phyloP scores from a whole-genome alignment of 805 yeast species.

The Yamadazyma insecticola region DNA sequence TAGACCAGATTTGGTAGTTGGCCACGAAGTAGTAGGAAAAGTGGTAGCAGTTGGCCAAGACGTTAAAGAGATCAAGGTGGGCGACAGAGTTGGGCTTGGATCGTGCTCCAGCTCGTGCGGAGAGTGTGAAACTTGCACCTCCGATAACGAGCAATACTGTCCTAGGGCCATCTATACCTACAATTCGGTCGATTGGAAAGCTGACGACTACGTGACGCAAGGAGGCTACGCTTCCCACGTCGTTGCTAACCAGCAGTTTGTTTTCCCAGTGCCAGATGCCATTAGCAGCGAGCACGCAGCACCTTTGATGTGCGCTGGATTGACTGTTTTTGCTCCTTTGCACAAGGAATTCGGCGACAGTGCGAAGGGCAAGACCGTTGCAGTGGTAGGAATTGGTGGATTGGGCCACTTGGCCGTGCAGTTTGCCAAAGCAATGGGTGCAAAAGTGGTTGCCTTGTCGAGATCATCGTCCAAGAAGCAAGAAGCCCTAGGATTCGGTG shows the following conservation, averaged over 20 bases:
- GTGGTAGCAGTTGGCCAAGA: slow-evolving; percentile 58
- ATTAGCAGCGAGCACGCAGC: slow-evolving; percentile 41
- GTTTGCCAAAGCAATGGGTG: slow-evolving; percentile 59
- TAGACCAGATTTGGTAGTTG: slow-evolving; percentile 39
- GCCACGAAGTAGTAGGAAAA: slow-evolving; percentile 65
- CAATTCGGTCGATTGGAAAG: slow-evolving; percentile 31
- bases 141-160: slow-evolving; percentile 48
- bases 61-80: slow-evolving; percentile 50
- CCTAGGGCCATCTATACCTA: slow-evolving; percentile 46
- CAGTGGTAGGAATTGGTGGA: slow-evolving; percentile 64
- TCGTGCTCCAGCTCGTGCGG: slow-evolving; percentile 62
- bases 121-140: slow-evolving; percentile 52
- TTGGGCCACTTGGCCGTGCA: slow-evolving; percentile 60
- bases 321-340: slow-evolving; percentile 48
- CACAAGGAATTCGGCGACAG: slow-evolving; percentile 24
- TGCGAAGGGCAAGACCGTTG: slow-evolving; percentile 40
- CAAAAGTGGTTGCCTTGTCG: slow-evolving; percentile 49
- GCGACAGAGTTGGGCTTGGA: slow-evolving; percentile 80
- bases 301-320: slow-evolving; percentile 54
- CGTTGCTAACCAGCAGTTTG: slow-evolving; percentile 40
- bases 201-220: slow-evolving; percentile 27
- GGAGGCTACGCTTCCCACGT: slow-evolving; percentile 53
- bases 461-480: slow-evolving; percentile 26
- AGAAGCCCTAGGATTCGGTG: slow-evolving; percentile 27
- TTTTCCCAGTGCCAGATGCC: slow-evolving; percentile 46